Percentiles rank a stretch among this genome's conserved stretches.
These are phyloP conservation scores for Hevea brasiliensis DNA, from an alignment of 345 rosid genomes.

Conservation along the genomic window DNA sequence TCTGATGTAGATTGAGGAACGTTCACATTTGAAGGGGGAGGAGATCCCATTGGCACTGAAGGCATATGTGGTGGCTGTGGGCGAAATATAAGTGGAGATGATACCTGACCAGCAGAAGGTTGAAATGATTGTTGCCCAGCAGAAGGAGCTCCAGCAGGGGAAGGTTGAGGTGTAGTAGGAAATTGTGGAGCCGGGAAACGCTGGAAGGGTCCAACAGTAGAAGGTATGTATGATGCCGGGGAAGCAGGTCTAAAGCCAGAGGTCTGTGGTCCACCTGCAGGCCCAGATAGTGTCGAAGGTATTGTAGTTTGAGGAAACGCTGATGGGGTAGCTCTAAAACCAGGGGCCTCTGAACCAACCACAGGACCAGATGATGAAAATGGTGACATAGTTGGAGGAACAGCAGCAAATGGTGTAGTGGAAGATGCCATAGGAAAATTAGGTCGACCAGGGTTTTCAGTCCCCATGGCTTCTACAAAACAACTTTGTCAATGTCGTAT, in stretches of 20 bases:
- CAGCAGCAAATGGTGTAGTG: slow-evolving; percentile 56
- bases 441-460: slow-evolving; percentile 66
- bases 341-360: slow-evolving; percentile 44
- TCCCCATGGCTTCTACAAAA: slow-evolving; percentile 48
- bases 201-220: slow-evolving; percentile 51
- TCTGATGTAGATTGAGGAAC: slow-evolving; percentile 41
- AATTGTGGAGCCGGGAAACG: slow-evolving; percentile 57
- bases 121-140: slow-evolving; percentile 54
- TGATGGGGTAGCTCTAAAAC: slow-evolving; percentile 52
- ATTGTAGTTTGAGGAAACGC: slow-evolving; percentile 40
- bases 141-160: slow-evolving; percentile 42
- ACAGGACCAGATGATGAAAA: slow-evolving; percentile 57
- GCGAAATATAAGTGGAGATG: slow-evolving; percentile 43
- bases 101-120: slow-evolving; percentile 54
- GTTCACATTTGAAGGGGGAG: slow-evolving; percentile 42
- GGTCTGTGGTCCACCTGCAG: slow-evolving; percentile 37
- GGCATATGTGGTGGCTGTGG: slow-evolving; percentile 58
- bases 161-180: slow-evolving; percentile 42
- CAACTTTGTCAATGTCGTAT: slow-evolving; percentile 6
- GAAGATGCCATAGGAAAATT: slow-evolving; percentile 55
- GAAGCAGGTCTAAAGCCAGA: slow-evolving; percentile 58
- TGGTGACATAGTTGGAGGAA: slow-evolving; percentile 55
- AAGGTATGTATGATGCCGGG: slow-evolving; percentile 49
- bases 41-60: slow-evolving; percentile 62
- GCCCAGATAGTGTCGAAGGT: slow-evolving; percentile 48